Conservation (phyloP, 2,329 filamentous ascomycete species). For the Chaetothyriales sp. region DNA sequence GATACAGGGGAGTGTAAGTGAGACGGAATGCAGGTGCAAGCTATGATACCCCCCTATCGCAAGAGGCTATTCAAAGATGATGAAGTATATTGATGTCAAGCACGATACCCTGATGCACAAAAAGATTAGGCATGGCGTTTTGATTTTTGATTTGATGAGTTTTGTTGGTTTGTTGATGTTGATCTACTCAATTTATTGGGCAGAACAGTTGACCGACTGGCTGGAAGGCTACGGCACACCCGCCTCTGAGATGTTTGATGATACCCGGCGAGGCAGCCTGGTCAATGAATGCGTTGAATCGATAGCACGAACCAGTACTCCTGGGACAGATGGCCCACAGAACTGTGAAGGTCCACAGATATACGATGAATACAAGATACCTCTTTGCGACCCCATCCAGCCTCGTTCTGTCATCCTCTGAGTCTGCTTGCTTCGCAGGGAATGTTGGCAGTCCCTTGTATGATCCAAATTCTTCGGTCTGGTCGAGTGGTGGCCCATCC, state of each 20-base stretch:
- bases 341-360: not conserved
- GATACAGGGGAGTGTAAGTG: not conserved
- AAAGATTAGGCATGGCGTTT: slow-evolving; percentile 9
- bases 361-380: not conserved
- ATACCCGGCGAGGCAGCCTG: not conserved
- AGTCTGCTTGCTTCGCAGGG: too few relatives aligned
- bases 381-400: too few relatives aligned
- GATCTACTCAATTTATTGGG: not conserved
- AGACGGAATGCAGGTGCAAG: slow-evolving; percentile 1
- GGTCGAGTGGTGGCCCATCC: too few relatives aligned
- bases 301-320: not conserved
- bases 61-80: slow-evolving; percentile 12
- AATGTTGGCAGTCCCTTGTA: too few relatives aligned
- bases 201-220: not conserved
- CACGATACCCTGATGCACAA: slow-evolving; percentile 17
- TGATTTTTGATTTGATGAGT: slow-evolving; percentile 3
- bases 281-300: not conserved
- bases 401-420: too few relatives aligned
- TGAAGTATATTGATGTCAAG: slow-evolving; percentile 16
- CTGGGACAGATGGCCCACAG: not conserved
- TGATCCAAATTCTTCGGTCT: too few relatives aligned
- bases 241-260: not conserved
- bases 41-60: slow-evolving; percentile 16
- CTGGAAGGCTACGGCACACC: not conserved
- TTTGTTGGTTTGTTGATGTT: slow-evolving; percentile 1